A percentile compares a stretch with the other conserved stretches of the same genome.
Conservation (phyloP, 2,329 filamentous ascomycete species). For the Talaromyces marneffei region DNA sequence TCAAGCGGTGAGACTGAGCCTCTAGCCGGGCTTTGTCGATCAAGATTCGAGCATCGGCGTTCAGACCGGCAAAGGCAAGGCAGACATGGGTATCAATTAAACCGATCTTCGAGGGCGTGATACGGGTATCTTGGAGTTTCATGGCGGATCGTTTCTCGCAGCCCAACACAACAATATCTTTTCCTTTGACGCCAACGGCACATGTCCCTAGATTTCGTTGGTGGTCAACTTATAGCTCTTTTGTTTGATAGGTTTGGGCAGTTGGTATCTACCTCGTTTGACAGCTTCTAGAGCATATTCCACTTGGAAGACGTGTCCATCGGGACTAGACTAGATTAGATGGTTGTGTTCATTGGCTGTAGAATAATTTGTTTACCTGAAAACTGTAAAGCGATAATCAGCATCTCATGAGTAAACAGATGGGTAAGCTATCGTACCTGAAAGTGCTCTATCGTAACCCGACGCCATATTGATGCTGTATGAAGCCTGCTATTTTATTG, state of each 20-base stretch:
- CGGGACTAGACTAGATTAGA: slow-evolving; percentile 67
- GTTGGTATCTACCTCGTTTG: slow-evolving; percentile 68
- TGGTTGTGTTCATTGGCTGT: slow-evolving; percentile 9
- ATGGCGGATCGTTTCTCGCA: slow-evolving; percentile 99
- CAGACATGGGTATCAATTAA: slow-evolving; percentile 93
- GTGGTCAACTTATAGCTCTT: neutral
- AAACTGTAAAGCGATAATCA: slow-evolving; percentile 60
- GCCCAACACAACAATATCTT: slow-evolving; percentile 88
- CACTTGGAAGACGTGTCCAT: slow-evolving; percentile 99
- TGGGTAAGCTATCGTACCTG: slow-evolving; percentile 60
- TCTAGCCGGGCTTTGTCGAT: slow-evolving; percentile 97
- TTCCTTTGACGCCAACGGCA: slow-evolving; percentile 93
- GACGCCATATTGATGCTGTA: slow-evolving; percentile 62
- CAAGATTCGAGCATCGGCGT: slow-evolving; percentile 94
- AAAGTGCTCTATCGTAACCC: slow-evolving; percentile 98
- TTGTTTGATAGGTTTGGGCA: neutral
- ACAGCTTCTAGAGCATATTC: slow-evolving; percentile 99
- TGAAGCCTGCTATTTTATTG: neutral
- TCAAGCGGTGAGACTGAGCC: slow-evolving; percentile 93
- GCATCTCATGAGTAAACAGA: slow-evolving; percentile 15
- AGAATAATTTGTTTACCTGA: slow-evolving; percentile 55
- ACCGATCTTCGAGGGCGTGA: slow-evolving; percentile 97
- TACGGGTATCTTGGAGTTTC: slow-evolving; percentile 98
- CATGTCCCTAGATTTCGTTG: slow-evolving; percentile 68
- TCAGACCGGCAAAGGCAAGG: slow-evolving; percentile 93